Base-by-base conservation (phyloP, 306 rosid species). In the Casuarina glauca region DNA sequence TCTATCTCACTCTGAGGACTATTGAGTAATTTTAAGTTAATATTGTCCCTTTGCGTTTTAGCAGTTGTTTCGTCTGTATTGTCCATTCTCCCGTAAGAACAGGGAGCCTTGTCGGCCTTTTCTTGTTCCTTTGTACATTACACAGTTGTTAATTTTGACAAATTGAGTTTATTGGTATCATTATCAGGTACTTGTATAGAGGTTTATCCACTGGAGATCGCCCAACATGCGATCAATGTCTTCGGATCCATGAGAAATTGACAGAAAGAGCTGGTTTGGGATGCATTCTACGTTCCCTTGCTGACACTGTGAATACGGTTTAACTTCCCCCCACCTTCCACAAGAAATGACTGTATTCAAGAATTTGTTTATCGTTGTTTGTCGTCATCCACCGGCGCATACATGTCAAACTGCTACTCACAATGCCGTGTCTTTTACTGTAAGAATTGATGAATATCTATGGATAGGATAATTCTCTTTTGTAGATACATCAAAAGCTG, bases 181-280 rank as follows among this genome's bases (percentile, higher is more conserved):
- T 36, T 79, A 3, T 42, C 73, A 95, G 99, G 92, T 95, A 95
- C 87, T 82, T 95, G 84, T 95, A 93, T 39, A 88, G 95, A 90
- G 99, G 99, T 58, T 87, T 95, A 87, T 88, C 99, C 39, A 95
- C 97, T 0, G 97, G 99, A 48, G 99, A 95, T 86, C 93, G 99
- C 49, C 97, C 99, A 6, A 93, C 97, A 3, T 95, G 99, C 9
- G 99, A 95, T 32, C 97, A 91, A 72, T 93, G 97, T 77, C 97
- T 95, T 51, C 78, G 93, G 80, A 89, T 95, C 86, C 97, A 92
- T 74, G 97, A 95, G 81, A 95, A 93, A 62, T 73, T 95, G 85
- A 95, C 97, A 5, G 91, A 91, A 81, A 93, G 55, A 84, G 99
- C 99, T 70, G 99, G 99, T 68, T 80, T 88, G 71, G 99, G 99